Evolutionary conservation across 1,284 basidiomycete species (phyloP).

Genomic region (Trichosporon asahii): DNA sequence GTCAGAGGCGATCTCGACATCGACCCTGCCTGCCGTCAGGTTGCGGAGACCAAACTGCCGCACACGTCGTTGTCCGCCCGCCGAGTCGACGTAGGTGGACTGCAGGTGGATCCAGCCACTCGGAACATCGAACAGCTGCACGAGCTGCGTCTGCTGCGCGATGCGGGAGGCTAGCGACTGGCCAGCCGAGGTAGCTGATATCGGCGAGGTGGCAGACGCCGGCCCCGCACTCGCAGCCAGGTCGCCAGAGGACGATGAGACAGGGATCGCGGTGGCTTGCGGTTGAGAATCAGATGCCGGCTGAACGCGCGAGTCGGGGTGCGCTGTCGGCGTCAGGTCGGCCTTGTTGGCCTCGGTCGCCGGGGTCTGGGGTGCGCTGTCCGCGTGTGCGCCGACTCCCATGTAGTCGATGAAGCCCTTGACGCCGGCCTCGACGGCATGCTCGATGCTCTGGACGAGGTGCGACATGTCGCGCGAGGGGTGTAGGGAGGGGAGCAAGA

Average conservation of each 20-base stretch:
- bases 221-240: neutral
- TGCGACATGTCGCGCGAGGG: conserved; percentile 32
- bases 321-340: neutral
- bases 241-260: neutral
- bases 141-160: conserved; percentile 24
- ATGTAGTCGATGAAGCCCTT: conserved; percentile 37
- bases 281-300: neutral
- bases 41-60: conserved; percentile 43
- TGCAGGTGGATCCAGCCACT: conserved; percentile 50
- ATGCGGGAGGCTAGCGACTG: conserved; percentile 18
- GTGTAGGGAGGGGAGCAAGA: neutral
- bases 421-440: conserved; percentile 41
- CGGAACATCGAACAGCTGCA: conserved; percentile 42
- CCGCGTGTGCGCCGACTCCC: neutral
- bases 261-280: conserved; percentile 8
- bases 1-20: conserved; percentile 43
- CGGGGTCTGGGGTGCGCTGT: neutral
- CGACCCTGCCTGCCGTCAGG: conserved; percentile 26
- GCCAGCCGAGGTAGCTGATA: neutral
- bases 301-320: neutral
- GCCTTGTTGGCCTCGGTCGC: conserved; percentile 5
- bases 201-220: neutral
- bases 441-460: conserved; percentile 36
- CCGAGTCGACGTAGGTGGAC: conserved; percentile 42
- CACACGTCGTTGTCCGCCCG: conserved; percentile 33